phyloP scores from a whole-genome alignment of 2,329 filamentous ascomycete species.

The Fusarium piperis region DNA sequence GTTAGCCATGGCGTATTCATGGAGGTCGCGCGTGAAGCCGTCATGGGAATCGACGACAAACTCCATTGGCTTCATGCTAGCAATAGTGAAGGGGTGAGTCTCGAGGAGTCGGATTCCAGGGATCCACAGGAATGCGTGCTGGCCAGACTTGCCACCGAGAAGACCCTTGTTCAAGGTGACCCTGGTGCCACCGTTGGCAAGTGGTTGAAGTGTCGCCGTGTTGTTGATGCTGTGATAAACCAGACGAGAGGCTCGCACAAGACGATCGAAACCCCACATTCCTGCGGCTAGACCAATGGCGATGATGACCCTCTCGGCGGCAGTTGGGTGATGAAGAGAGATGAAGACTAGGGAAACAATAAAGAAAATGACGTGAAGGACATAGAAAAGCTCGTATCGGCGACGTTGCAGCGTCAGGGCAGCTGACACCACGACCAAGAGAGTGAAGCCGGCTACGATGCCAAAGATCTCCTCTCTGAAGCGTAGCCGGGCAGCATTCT shows the following conservation, averaged over 20 bases:
- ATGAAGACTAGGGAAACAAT: not conserved
- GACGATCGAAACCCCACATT: constrained; percentile 31
- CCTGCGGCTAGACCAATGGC: not conserved
- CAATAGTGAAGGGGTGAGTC: not conserved
- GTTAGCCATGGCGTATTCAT: not conserved
- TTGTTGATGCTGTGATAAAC: constrained; percentile 58
- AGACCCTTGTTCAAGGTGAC: constrained; percentile 53
- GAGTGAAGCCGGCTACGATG: not conserved
- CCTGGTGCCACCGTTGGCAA: constrained; percentile 62
- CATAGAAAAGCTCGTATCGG: not conserved
- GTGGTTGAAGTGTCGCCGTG: constrained; percentile 58
- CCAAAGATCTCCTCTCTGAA: not conserved
- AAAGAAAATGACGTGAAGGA: not conserved
- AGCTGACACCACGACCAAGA: not conserved
- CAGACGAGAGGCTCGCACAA: constrained; percentile 56
- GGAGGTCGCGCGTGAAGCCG: not conserved
- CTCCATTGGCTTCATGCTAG: not conserved
- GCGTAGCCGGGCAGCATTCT: not conserved
- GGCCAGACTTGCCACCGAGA: not conserved
- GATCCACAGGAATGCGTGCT: not conserved
- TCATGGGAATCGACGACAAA: not conserved
- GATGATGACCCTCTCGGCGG: not conserved
- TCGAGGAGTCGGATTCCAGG: not conserved
- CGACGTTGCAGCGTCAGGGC: not conserved
- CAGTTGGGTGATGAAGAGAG: not conserved